phyloP scores from a whole-genome alignment of 495 filamentous ascomycete genomes.

The Cercophora sp. region DNA sequence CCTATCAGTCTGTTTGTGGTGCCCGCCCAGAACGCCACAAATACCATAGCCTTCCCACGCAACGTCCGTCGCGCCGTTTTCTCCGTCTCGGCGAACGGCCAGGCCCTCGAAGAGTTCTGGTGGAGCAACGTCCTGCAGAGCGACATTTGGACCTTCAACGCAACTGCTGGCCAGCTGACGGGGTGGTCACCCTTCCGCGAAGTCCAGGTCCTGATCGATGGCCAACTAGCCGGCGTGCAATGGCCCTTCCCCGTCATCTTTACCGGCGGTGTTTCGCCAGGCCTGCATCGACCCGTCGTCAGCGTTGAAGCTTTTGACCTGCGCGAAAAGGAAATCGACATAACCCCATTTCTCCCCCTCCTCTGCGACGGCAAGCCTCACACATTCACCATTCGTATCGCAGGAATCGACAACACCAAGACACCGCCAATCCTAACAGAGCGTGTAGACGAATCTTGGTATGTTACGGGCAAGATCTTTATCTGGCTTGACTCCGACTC shows the following conservation, averaged over 20 bases:
- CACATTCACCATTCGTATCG: slow-evolving; percentile 67
- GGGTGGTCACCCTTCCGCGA: slow-evolving; percentile 80
- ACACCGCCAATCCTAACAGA: slow-evolving; percentile 49
- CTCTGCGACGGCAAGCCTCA: slow-evolving; percentile 63
- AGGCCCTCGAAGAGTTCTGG: slow-evolving; percentile 83
- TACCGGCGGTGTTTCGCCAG: slow-evolving; percentile 79
- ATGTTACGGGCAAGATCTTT: slow-evolving; percentile 80
- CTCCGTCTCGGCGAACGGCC: slow-evolving; percentile 72
- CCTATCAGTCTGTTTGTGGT: slow-evolving; percentile 64
- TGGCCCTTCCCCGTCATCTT: slow-evolving; percentile 90
- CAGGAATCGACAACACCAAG: slow-evolving; percentile 52
- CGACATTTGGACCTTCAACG: slow-evolving; percentile 58
- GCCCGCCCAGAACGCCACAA: slow-evolving; percentile 60
- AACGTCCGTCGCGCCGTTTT: slow-evolving; percentile 68
- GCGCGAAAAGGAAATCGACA: slow-evolving; percentile 77
- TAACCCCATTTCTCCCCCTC: slow-evolving; percentile 70
- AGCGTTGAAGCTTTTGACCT: slow-evolving; percentile 84
- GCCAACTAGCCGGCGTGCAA: slow-evolving; percentile 67
- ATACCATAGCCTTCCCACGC: slow-evolving; percentile 54
- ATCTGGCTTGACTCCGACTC: slow-evolving; percentile 56
- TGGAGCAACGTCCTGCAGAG: slow-evolving; percentile 74
- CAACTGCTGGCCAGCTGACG: slow-evolving; percentile 53
- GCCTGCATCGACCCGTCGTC: slow-evolving; percentile 79
- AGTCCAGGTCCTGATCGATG: slow-evolving; percentile 76
- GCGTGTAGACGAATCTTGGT: slow-evolving; percentile 66